phyloP scores from a whole-genome alignment of 768 basidiomycete genomes.

The Hygrocybe coccinea region DNA sequence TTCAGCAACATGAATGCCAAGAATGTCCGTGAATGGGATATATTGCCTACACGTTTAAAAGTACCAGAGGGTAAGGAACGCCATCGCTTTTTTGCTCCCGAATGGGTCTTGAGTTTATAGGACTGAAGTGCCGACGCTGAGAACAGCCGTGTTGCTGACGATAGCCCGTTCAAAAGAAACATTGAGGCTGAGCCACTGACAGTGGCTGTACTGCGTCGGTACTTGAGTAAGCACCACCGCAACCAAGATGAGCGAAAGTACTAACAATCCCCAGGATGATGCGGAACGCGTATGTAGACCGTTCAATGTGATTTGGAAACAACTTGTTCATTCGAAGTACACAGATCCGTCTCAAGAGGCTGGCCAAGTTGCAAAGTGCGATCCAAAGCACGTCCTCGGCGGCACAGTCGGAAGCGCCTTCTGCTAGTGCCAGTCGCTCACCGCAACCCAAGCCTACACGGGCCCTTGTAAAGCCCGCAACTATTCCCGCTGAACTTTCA shows the following conservation, averaged over 20 bases:
- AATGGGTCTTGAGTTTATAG: constrained; percentile 80
- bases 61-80: constrained; percentile 58
- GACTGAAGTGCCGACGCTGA: constrained; percentile 53
- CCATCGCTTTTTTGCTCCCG: constrained; percentile 80
- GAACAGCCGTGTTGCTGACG: constrained; percentile 41
- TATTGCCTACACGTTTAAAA: constrained; percentile 67
- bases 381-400: constrained; percentile 34
- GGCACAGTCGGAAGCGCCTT: constrained; percentile 9
- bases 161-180: constrained; percentile 11
- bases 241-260: constrained; percentile 12
- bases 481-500: constrained; percentile 22
- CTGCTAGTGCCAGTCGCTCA: constrained; percentile 28
- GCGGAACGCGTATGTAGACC: constrained; percentile 63
- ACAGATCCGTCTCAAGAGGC: constrained; percentile 87
- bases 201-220: background rate
- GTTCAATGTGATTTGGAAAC: background rate
- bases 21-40: background rate
- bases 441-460: constrained; percentile 25
- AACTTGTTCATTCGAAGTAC: constrained; percentile 8
- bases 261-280: constrained; percentile 60
- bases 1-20: background rate
- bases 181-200: too few species aligned
- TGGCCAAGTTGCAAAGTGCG: constrained; percentile 71
- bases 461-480: constrained; percentile 15
- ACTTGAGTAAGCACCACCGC: background rate